A percentile compares a stretch with the other conserved stretches of the same genome.
Evolutionary conservation across 176 grass and related monocot species (phyloP).

Genomic region (Hyparrhenia diplandra): DNA sequence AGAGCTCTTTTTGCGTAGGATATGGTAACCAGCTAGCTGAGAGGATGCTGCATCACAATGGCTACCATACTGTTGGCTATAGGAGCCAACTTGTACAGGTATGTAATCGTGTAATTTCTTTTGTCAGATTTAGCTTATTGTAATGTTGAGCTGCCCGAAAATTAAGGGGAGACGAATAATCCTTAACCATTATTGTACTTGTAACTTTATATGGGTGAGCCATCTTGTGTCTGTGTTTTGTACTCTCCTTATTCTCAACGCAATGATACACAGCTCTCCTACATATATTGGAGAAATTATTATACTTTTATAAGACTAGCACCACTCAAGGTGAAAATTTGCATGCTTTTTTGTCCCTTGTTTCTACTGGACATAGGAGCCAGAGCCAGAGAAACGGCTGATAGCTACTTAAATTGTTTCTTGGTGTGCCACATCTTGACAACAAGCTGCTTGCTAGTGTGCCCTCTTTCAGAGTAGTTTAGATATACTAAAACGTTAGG

Average conservation of each 20-base stretch:
- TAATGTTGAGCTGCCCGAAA: background rate
- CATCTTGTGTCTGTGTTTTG: background rate
- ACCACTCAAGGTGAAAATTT: background rate
- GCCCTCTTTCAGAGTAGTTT: background rate
- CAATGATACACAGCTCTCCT: background rate
- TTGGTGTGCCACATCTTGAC: background rate
- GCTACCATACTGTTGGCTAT: constrained; percentile 94
- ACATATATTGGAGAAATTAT: background rate
- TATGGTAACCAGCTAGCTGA: constrained; percentile 96
- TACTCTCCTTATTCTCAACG: background rate
- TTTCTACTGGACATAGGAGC: background rate
- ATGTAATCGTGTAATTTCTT: background rate
- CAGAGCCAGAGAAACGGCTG: constrained; percentile 2
- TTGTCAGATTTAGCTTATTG: constrained; percentile 5
- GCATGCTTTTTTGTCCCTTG: background rate
- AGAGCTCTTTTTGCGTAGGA: constrained; percentile 75
- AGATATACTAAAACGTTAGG: background rate
- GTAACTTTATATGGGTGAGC: background rate
- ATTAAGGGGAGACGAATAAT: background rate
- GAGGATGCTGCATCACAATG: constrained; percentile 95
- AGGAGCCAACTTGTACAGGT: constrained; percentile 93
- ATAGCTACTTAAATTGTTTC: background rate
- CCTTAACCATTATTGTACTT: background rate
- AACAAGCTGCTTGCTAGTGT: background rate
- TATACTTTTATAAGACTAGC: background rate